Conservation (phyloP, 2,329 filamentous ascomycete species). For the Calonectria crousiana region DNA sequence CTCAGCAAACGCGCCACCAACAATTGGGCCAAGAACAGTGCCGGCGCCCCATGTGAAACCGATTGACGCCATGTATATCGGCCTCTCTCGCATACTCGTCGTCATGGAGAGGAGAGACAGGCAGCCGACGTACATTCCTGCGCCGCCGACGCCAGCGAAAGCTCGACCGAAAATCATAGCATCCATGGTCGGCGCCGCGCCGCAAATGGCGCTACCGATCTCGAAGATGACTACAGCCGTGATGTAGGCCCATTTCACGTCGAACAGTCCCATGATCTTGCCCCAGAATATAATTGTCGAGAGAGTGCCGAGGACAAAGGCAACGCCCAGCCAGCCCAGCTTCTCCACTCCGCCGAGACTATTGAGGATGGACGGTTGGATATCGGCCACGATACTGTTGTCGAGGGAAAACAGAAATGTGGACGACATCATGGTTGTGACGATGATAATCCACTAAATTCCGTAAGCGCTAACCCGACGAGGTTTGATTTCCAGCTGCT, state of each 20-base stretch:
- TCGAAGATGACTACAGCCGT: slow-evolving; percentile 35
- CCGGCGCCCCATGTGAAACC: slow-evolving; percentile 52
- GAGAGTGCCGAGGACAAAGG: not conserved
- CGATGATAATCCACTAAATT: not conserved
- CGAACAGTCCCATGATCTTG: not conserved
- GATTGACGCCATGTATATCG: slow-evolving; percentile 19
- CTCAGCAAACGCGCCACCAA: slow-evolving; percentile 59
- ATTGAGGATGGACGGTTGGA: not conserved
- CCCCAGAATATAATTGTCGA: not conserved
- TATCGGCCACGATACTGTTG: not conserved
- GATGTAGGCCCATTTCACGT: not conserved
- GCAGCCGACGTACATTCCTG: slow-evolving; percentile 44
- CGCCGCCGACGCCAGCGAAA: slow-evolving; percentile 55
- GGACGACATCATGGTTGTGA: not conserved
- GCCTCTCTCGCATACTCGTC: slow-evolving; percentile 12
- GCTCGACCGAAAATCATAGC: slow-evolving; percentile 59
- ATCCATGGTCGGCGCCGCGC: slow-evolving; percentile 54
- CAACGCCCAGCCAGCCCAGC: not conserved
- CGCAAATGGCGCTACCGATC: slow-evolving; percentile 50
- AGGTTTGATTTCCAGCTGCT: no score
- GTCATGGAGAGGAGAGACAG: slow-evolving; percentile 7
- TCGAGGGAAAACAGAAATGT: not conserved
- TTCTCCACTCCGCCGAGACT: not conserved
- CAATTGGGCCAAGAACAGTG: slow-evolving; percentile 56
- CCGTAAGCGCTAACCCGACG: no score